Percentiles rank a stretch among this genome's conserved stretches.
phyloP scores from a whole-genome alignment of 2,329 filamentous ascomycete genomes.

The Ophioceras dolichostomum region DNA sequence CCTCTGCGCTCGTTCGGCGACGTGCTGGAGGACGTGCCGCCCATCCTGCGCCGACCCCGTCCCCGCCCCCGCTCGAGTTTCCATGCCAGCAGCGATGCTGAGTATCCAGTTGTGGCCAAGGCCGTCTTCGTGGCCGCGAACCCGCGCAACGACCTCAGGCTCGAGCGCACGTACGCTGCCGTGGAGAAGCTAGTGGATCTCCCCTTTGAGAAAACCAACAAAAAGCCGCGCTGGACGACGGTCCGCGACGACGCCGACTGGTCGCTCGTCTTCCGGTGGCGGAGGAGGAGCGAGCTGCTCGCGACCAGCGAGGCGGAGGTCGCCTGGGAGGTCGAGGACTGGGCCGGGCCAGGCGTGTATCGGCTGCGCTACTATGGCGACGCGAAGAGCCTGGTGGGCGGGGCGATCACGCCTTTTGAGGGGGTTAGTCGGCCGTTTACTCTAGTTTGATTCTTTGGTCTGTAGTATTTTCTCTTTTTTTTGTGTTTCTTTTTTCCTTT shows the following conservation, averaged over 20 bases:
- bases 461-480: too few relatives aligned
- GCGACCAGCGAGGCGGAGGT: slow-evolving; percentile 70
- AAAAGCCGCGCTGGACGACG: slow-evolving; percentile 45
- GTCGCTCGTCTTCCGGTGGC: slow-evolving; percentile 73
- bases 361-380: slow-evolving; percentile 78
- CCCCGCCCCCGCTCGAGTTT: too few relatives aligned
- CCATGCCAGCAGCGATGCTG: too few relatives aligned
- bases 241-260: slow-evolving; percentile 70
- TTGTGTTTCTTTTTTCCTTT: too few relatives aligned
- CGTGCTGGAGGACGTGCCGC: slow-evolving; percentile 37
- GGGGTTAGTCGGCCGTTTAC: slow-evolving; percentile 49
- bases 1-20: slow-evolving; percentile 59
- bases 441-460: too few relatives aligned
- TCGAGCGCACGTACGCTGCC: slow-evolving; percentile 65
- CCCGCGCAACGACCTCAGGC: slow-evolving; percentile 73
- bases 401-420: slow-evolving; percentile 55
- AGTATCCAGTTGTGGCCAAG: slow-evolving; percentile 43
- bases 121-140: slow-evolving; percentile 77
- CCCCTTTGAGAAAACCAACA: too few relatives aligned
- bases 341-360: slow-evolving; percentile 55
- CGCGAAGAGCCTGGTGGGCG: slow-evolving; percentile 51
- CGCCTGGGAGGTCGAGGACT: slow-evolving; percentile 63
- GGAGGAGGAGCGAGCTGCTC: slow-evolving; percentile 52
- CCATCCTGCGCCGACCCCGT: not conserved
- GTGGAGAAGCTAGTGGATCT: slow-evolving; percentile 53